Evolutionary conservation across 228 moss, liverwort and hornwort genomes (phyloP), one percentile per base, ranked within the genome.

Genomic region (Sphagnum magellanicum): DNA sequence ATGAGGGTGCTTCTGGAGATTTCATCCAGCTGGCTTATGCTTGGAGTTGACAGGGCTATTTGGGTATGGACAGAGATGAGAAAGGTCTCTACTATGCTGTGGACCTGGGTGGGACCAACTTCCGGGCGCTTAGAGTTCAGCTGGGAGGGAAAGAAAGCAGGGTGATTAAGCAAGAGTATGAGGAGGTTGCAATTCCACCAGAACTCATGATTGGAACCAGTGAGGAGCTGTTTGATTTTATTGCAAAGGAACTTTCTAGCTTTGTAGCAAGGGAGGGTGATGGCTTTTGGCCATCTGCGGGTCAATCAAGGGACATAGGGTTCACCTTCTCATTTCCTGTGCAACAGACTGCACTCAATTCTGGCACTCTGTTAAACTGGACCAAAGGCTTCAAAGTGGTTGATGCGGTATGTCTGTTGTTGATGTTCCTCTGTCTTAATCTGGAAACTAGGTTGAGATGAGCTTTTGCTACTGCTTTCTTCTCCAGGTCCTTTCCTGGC

Each of bases 281-380:
- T 7, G 76, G 76, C 11, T 85, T 85, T 59, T 72, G 68, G 68
- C 12, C 66, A 0, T 64, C 70, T 50, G 69, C 64, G 11, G 61
- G 67, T 6, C 74, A 72, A 60, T 72, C 72, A 57, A 68, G 81
- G 65, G 85, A 85, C 61, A 64, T 85, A 5, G 85, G 85, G 47
- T 85, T 85, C 53, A 85, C 85, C 0, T 85, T 85, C 71, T 85
- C 85, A 48, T 85, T 85, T 70, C 85, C 85, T 16, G 85, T 85
- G 53, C 76, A 81, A 72, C 85, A 85, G 65, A 81, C 81, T 49
- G 68, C 81, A 11, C 74, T 85, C 60, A 79, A 85, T 61, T 73
- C 85, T 14, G 85, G 85, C 57, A 63, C 75, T 13, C 77, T 85
- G 6, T 76, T 85, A 48, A 78, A 81, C 48, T 85, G 85, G 85